These are phyloP conservation scores for Russula brevipes DNA, from an alignment of 768 basidiomycete genomes.

Conservation along the genomic window DNA sequence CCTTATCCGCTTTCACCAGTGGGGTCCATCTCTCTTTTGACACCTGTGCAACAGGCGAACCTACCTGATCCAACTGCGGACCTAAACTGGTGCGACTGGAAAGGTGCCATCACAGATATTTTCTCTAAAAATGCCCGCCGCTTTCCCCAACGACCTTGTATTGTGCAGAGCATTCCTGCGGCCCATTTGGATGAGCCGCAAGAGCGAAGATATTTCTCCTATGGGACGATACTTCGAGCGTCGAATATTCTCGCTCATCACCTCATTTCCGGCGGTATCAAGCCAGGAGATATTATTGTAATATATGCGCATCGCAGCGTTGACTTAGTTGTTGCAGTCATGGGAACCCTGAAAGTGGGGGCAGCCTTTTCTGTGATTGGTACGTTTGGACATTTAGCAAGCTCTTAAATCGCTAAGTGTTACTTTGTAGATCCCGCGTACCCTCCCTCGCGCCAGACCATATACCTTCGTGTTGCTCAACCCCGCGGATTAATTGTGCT, in stretches of 20 bases:
- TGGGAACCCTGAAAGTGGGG: conserved; percentile 94
- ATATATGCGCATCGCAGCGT: conserved; percentile 95
- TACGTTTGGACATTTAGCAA: conserved; percentile 35
- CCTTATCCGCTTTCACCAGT: conserved; percentile 62
- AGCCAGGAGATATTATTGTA: conserved; percentile 96
- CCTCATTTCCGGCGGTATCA: conserved; percentile 76
- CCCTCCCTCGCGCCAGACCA: conserved; percentile 84
- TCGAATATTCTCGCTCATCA: conserved; percentile 89
- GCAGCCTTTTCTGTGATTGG: conserved; percentile 97
- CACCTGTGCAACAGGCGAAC: conserved; percentile 56
- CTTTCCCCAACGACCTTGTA: conserved; percentile 80
- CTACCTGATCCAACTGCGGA: conserved; percentile 84
- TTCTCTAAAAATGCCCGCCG: conserved; percentile 82
- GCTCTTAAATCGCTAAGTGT: conserved; percentile 5
- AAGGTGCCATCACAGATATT: conserved; percentile 93
- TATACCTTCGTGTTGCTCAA: conserved; percentile 89
- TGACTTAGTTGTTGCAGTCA: conserved; percentile 93
- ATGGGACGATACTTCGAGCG: conserved; percentile 74
- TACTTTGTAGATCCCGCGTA: conserved; percentile 81
- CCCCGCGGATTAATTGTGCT: conserved; percentile 89
- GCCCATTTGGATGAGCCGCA: conserved; percentile 39
- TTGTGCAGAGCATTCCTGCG: conserved; percentile 69
- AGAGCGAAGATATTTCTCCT: conserved; percentile 61
- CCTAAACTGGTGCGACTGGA: conserved; percentile 96
- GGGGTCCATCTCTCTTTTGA: conserved; percentile 77